Evolutionary conservation across 2,329 filamentous ascomycete genomes (phyloP).

Genomic region (Microdochium paspali): DNA sequence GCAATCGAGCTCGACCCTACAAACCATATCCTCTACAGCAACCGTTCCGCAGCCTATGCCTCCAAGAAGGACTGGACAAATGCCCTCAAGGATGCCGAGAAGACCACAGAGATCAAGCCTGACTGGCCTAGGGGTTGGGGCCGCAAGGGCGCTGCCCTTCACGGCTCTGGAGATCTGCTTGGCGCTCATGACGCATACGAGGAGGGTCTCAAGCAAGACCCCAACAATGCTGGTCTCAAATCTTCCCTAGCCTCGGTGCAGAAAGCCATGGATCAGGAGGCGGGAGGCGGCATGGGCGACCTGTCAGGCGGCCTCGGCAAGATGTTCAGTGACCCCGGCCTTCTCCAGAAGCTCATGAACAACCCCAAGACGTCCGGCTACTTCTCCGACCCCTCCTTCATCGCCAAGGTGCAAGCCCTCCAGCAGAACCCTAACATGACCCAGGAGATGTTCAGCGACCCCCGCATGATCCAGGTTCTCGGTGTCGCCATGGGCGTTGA

Average conservation of each 20-base stretch:
- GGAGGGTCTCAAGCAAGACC: constrained; percentile 86
- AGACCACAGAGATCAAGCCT: constrained; percentile 89
- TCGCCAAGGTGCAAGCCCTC: constrained; percentile 77
- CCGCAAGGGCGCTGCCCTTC: constrained; percentile 83
- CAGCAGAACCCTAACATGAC: constrained; percentile 72
- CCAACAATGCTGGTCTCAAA: constrained; percentile 87
- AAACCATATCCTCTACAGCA: constrained; percentile 98
- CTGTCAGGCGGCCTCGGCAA: constrained; percentile 70
- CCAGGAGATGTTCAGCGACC: constrained; percentile 76
- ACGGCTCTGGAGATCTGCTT: constrained; percentile 78
- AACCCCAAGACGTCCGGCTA: constrained; percentile 88
- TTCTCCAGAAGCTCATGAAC: constrained; percentile 80
- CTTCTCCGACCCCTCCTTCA: constrained; percentile 78
- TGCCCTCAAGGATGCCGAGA: constrained; percentile 81
- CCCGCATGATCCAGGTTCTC: constrained; percentile 86
- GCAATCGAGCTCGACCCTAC: constrained; percentile 79
- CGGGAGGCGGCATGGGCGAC: constrained; percentile 42
- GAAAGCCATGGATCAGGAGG: constrained; percentile 77
- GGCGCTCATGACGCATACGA: constrained; percentile 86
- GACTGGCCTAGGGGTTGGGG: constrained; percentile 98
- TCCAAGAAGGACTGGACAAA: constrained; percentile 83
- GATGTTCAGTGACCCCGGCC: constrained; percentile 89
- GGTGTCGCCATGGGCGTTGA: constrained; percentile 90
- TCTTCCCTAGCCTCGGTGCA: constrained; percentile 76
- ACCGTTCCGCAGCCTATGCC: constrained; percentile 80